phyloP scores from a whole-genome alignment of 495 filamentous ascomycete species.

The Sphaerosporella brunnea region DNA sequence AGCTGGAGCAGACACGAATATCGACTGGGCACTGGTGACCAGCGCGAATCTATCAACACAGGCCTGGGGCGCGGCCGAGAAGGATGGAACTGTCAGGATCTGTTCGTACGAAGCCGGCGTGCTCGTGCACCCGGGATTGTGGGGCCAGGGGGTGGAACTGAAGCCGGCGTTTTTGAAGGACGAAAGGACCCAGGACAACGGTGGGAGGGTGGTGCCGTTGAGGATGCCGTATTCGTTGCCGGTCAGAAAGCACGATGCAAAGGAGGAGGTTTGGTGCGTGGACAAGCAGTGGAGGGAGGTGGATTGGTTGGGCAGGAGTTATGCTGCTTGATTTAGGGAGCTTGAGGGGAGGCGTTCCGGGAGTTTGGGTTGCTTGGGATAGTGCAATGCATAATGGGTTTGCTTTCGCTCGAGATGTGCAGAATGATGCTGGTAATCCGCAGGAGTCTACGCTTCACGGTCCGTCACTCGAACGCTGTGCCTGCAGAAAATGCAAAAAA shows the following conservation, averaged over 20 bases:
- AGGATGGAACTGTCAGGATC: conserved; percentile 44
- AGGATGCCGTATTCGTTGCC: conserved; percentile 77
- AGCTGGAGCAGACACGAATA: conserved; percentile 27
- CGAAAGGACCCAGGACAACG: background rate
- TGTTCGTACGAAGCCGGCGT: conserved; percentile 79
- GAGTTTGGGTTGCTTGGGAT: no score
- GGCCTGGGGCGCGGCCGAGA: conserved; percentile 58
- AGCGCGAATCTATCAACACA: conserved; percentile 79
- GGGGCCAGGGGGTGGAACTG: conserved; percentile 40
- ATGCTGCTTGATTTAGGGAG: conserved; percentile 28
- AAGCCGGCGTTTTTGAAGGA: conserved; percentile 43
- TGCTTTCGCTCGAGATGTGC: no score
- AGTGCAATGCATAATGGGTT: no score
- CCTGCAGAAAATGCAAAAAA: no score
- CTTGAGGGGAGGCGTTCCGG: no score
- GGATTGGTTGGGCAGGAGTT: conserved; percentile 52
- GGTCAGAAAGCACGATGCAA: conserved; percentile 40
- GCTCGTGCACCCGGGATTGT: conserved; percentile 63
- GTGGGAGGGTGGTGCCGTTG: conserved; percentile 38
- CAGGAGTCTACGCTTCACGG: no score
- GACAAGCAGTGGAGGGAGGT: conserved; percentile 41
- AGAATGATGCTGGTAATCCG: no score
- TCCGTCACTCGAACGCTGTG: no score
- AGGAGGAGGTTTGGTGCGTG: conserved; percentile 65
- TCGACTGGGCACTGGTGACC: conserved; percentile 77